These are phyloP conservation scores for Vararia minispora DNA, from an alignment of 768 basidiomycete genomes.

Conservation along the genomic window DNA sequence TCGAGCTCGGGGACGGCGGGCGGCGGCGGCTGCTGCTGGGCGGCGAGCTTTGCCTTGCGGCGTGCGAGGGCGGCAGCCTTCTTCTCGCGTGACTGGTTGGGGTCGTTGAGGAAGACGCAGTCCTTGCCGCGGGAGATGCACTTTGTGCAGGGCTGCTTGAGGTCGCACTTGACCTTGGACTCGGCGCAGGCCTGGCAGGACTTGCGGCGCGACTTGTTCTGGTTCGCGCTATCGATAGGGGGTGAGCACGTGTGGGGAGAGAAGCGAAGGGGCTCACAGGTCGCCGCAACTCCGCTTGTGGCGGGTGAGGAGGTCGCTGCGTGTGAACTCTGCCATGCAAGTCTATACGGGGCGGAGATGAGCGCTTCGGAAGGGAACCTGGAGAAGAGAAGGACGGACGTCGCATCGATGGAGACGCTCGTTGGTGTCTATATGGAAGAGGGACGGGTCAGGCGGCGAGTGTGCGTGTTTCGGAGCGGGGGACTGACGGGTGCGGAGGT, in stretches of 20 bases:
- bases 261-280: slow-evolving; percentile 29
- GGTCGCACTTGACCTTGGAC: slow-evolving; percentile 57
- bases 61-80: slow-evolving; percentile 12
- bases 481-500: slow-evolving; percentile 49
- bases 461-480: not conserved
- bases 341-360: slow-evolving; percentile 25
- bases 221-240: slow-evolving; percentile 18
- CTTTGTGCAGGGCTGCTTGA: slow-evolving; percentile 51
- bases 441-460: slow-evolving; percentile 1
- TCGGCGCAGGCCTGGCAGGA: slow-evolving; percentile 59
- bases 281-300: slow-evolving; percentile 59
- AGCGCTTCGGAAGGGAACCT: not conserved
- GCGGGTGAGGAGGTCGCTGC: slow-evolving; percentile 53
- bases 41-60: slow-evolving; percentile 6
- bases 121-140: slow-evolving; percentile 47
- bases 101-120: slow-evolving; percentile 35
- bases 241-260: not conserved
- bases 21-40: slow-evolving; percentile 3
- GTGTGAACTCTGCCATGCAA: slow-evolving; percentile 55
- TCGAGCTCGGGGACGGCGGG: not conserved
- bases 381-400: slow-evolving; percentile 23
- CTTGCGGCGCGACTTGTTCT: slow-evolving; percentile 46
- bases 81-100: slow-evolving; percentile 12
- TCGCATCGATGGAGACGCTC: slow-evolving; percentile 52
- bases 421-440: slow-evolving; percentile 42